phyloP scores from a whole-genome alignment of 495 filamentous ascomycete species.

The Echria macrotheca region DNA sequence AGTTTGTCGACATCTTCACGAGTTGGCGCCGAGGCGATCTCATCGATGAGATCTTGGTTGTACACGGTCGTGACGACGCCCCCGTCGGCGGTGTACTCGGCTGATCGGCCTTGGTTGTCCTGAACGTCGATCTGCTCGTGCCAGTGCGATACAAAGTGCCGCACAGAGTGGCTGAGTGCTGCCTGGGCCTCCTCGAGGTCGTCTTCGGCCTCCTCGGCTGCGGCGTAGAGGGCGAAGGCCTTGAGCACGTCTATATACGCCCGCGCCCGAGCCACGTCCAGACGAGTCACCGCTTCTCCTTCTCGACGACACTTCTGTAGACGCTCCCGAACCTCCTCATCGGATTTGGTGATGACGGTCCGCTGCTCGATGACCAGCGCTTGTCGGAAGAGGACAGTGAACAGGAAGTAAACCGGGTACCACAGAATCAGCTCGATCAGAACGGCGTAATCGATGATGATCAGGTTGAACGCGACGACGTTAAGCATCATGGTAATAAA shows the following conservation, averaged over 20 bases:
- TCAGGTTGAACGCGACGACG: conserved; percentile 19
- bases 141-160: conserved; percentile 28
- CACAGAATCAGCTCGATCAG: conserved; percentile 27
- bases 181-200: conserved; percentile 19
- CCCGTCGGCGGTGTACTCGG: conserved; percentile 14
- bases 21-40: conserved; percentile 25
- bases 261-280: conserved; percentile 20
- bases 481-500: conserved; percentile 28
- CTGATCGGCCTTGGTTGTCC: conserved; percentile 10
- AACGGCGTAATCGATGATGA: conserved; percentile 30
- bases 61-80: conserved; percentile 26
- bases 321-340: conserved; percentile 19
- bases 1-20: conserved; percentile 27
- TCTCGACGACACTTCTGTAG: conserved; percentile 13
- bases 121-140: conserved; percentile 24
- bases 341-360: conserved; percentile 5
- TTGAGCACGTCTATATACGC: conserved; percentile 24
- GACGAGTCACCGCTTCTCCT: conserved; percentile 11
- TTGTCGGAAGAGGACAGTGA: conserved; percentile 25
- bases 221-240: conserved; percentile 21
- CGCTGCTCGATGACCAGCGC: conserved; percentile 17
- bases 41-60: conserved; percentile 25
- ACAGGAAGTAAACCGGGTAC: conserved; percentile 30
- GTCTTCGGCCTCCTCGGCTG: conserved; percentile 19
- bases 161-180: conserved; percentile 14